A percentile compares a stretch with the other conserved stretches of the same genome.
Conservation (phyloP, 1,139 yeast species). For the Meyerozyma athensensis region DNA sequence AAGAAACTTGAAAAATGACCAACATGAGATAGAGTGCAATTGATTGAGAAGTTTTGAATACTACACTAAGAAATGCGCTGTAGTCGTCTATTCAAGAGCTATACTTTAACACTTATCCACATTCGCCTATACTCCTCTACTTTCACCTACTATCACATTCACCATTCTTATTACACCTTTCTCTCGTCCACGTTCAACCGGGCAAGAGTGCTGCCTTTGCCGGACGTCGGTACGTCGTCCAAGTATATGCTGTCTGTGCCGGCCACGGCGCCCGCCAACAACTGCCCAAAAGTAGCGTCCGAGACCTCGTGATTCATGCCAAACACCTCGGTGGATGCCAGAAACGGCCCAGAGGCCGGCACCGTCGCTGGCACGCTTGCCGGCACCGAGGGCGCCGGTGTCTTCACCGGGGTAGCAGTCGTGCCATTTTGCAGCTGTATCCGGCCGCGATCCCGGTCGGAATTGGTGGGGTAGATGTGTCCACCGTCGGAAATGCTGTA, state of each 20-base stretch:
- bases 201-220: slow-evolving; percentile 39
- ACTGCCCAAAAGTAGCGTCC: slow-evolving; percentile 28
- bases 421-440: slow-evolving; percentile 6
- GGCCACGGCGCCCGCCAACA: slow-evolving; percentile 25
- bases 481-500: slow-evolving; percentile 36
- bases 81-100: no score
- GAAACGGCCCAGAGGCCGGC: slow-evolving; percentile 3
- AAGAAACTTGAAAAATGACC: no score
- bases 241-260: slow-evolving; percentile 23
- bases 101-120: no score
- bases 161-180: slow-evolving; percentile 9
- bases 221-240: slow-evolving; percentile 37
- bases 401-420: slow-evolving; percentile 4
- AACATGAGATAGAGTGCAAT: no score
- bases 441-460: slow-evolving; percentile 5
- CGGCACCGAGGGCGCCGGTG: slow-evolving; percentile 1
- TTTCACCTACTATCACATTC: background rate
- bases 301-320: slow-evolving; percentile 21
- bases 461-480: slow-evolving; percentile 21
- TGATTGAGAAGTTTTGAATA: no score
- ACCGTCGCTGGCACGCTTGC: background rate
- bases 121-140: no score
- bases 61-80: no score
- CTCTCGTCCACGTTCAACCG: slow-evolving; percentile 28
- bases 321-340: slow-evolving; percentile 4